Evolutionary conservation across 805 yeast genomes (phyloP).

Genomic region (Suhomyces faveliae): DNA sequence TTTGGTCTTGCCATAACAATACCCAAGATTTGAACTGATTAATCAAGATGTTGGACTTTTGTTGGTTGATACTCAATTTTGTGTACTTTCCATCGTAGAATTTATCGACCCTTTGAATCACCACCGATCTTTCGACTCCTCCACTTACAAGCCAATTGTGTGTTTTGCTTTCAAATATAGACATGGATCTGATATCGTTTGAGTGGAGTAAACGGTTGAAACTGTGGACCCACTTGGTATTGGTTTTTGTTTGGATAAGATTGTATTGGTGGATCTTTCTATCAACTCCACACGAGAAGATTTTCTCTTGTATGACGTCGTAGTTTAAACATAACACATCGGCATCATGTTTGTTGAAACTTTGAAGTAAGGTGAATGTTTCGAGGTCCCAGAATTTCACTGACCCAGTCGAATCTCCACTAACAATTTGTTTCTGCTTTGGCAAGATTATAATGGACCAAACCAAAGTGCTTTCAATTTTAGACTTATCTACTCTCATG

Average conservation of each 20-base stretch:
- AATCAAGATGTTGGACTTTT: conserved; percentile 49
- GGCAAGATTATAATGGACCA: conserved; percentile 80
- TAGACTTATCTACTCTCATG: conserved; percentile 88
- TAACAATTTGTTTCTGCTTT: conserved; percentile 68
- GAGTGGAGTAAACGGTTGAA: conserved; percentile 80
- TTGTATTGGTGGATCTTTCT: conserved; percentile 79
- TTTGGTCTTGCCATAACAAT: conserved; percentile 79
- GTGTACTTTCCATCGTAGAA: conserved; percentile 72
- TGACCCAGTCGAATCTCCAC: conserved; percentile 95
- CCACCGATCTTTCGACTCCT: conserved; percentile 74
- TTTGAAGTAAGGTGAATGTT: conserved; percentile 73
- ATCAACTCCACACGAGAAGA: conserved; percentile 92
- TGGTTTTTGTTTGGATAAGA: conserved; percentile 34
- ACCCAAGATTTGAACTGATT: conserved; percentile 51
- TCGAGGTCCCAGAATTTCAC: conserved; percentile 90
- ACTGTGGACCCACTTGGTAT: conserved; percentile 69
- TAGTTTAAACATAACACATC: conserved; percentile 76
- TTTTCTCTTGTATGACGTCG: conserved; percentile 56
- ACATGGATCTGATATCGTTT: conserved; percentile 78
- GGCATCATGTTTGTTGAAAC: conserved; percentile 83
- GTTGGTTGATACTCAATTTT: conserved; percentile 66
- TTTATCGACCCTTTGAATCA: conserved; percentile 60
- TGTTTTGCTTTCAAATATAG: conserved; percentile 65
- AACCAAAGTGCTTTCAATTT: conserved; percentile 81
- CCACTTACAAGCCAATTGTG: conserved; percentile 73